Evolutionary conservation across 495 filamentous ascomycete genomes (phyloP), one percentile per base, ranked within the genome.

Genomic region (Lentithecium fluviatile): DNA sequence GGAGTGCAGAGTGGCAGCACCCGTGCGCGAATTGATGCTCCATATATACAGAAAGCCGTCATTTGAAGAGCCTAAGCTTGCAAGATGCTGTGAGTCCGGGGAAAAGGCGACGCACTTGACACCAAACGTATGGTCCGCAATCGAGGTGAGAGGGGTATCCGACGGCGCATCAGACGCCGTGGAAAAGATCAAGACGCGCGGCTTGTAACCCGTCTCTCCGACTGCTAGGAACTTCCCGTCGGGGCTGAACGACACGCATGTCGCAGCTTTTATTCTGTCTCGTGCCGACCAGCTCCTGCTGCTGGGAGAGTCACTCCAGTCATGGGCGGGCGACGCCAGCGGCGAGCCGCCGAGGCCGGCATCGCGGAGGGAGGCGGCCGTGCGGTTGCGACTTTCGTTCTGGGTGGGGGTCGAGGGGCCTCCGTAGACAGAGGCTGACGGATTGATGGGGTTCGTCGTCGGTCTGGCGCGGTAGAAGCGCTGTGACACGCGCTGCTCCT

Each of bases 21-120:
- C 94, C n/a, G 82, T 94, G 46, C 86, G 86, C 23, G 86, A 71
- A 62, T 92, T 90, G 60, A 97, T 83, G 40, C 82, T 81, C 91
- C 94, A 98, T 42, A 97, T 80, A 64, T 94, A 92, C 24, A 98
- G 80, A 70, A 96, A 97, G 8, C 94, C 94, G 72, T 98, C 94
- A 73, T 96, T 94, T 34, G 86, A 79, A 19, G 87, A 83, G 24
- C 94, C 94, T 25, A 98, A 80, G 6, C 89, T 93, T 3, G 95
- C 93, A 17, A 98, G 78, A 73, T 89, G 95, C 66, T 84, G 86
- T 6, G 89, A 91, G 69, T 95, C 88, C 11, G 85, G 81, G 58
- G 90, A 95, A 79, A 96, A 97, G 3, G 93, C 87, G 29, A 98
- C 82, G 51, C 88, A 87, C 58, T 85, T 85, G 24, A 98, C 89